phyloP scores from a whole-genome alignment of 2,329 filamentous ascomycete species.

The Colletotrichum sp. region DNA sequence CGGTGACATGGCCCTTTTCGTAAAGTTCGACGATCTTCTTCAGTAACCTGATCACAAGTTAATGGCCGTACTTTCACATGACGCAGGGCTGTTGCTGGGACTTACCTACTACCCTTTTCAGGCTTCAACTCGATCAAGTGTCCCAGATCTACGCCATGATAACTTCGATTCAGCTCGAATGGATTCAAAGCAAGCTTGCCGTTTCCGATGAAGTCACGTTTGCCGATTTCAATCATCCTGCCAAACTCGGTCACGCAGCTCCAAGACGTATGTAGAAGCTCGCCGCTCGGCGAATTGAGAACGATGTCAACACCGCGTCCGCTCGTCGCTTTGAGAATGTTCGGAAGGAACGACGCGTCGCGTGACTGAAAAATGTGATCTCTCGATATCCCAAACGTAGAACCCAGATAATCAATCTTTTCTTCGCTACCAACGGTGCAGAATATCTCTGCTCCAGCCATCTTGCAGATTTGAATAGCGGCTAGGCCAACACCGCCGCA shows the following conservation, averaged over 20 bases:
- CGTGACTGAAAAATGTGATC: conserved; percentile 33
- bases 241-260: conserved; percentile 43
- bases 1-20: conserved; percentile 7
- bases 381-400: conserved; percentile 28
- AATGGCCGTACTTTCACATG: not conserved
- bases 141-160: conserved; percentile 20
- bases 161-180: conserved; percentile 29
- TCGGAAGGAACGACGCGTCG: conserved; percentile 30
- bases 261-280: conserved; percentile 41
- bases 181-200: conserved; percentile 43
- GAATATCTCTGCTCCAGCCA: conserved; percentile 36
- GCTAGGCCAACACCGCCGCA: conserved; percentile 30
- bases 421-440: conserved; percentile 33
- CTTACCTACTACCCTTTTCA: not conserved
- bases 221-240: conserved; percentile 45
- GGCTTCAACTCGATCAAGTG: conserved; percentile 10
- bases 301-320: conserved; percentile 32
- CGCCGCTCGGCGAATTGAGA: conserved; percentile 40
- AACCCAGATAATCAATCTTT: conserved; percentile 31
- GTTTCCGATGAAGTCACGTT: conserved; percentile 40
- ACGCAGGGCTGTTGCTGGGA: not conserved
- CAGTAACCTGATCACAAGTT: not conserved
- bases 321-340: conserved; percentile 24
- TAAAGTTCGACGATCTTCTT: not conserved
- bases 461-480: conserved; percentile 28